Percentiles rank a stretch among this genome's conserved stretches.
These are phyloP conservation scores for Nissolia schottii DNA, from an alignment of 306 rosid genomes.

Conservation along the genomic window DNA sequence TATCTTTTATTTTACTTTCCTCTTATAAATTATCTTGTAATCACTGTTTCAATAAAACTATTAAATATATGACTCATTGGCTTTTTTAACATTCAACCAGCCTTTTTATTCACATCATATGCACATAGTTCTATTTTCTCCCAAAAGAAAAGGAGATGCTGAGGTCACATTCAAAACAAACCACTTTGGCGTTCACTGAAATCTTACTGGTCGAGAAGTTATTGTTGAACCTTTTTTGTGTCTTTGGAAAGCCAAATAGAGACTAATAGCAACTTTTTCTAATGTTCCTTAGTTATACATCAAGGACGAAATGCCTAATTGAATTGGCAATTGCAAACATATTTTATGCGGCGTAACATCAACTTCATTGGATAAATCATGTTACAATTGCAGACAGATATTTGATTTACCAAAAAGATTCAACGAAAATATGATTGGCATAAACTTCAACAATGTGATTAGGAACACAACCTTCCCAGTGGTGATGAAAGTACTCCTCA, in stretches of 20 bases:
- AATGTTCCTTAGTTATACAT: not conserved
- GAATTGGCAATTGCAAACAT: not conserved
- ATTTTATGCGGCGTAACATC: not conserved
- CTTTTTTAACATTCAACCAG: too few species aligned
- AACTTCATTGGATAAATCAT: not conserved
- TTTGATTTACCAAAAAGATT: slow-evolving; percentile 5
- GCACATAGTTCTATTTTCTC: too few species aligned
- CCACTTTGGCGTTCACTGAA: not conserved
- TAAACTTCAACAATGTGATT: slow-evolving; percentile 4
- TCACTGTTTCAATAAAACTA: too few species aligned
- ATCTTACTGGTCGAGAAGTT: not conserved
- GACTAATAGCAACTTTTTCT: not conserved
- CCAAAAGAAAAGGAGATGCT: not conserved
- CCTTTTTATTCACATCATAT: too few species aligned
- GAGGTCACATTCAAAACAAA: not conserved
- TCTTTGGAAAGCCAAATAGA: not conserved
- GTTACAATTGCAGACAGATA: not conserved
- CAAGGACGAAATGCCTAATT: not conserved
- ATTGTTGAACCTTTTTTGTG: not conserved
- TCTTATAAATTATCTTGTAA: too few species aligned
- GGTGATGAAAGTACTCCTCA: not conserved
- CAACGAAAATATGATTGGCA: slow-evolving; percentile 2
- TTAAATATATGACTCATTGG: too few species aligned
- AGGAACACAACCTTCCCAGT: not conserved
- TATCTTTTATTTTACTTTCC: not conserved